Percentiles rank a stretch among this genome's conserved stretches.
Conservation (phyloP, 1,284 basidiomycete species). For the Coriolopsis trogii region DNA sequence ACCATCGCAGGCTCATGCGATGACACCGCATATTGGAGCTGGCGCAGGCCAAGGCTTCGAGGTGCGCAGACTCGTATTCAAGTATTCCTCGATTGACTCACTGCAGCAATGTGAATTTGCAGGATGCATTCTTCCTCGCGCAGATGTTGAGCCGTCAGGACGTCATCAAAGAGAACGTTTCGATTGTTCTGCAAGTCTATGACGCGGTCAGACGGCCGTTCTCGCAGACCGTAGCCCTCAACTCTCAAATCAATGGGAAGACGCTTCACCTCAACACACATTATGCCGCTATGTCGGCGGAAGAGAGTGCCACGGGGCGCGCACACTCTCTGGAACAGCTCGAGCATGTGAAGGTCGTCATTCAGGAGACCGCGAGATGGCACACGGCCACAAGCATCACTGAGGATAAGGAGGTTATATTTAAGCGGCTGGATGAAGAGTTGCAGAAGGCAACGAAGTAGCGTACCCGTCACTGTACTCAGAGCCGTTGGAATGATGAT, state of each 20-base stretch:
- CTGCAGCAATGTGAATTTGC: not conserved
- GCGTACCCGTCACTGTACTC: constrained; percentile 21
- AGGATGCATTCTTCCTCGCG: constrained; percentile 17
- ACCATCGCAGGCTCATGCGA: constrained; percentile 16
- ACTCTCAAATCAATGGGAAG: constrained; percentile 4
- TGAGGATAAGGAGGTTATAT: constrained; percentile 51
- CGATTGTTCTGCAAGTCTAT: constrained; percentile 10
- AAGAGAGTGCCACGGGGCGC: constrained; percentile 4
- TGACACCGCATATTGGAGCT: constrained; percentile 40
- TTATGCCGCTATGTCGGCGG: constrained; percentile 3
- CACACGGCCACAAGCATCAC: constrained; percentile 52
- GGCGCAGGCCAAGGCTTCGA: constrained; percentile 45
- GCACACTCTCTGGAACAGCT: not conserved
- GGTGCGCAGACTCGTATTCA: constrained; percentile 16
- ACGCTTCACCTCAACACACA: not conserved
- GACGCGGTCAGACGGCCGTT: constrained; percentile 13
- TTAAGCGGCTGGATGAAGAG: constrained; percentile 51
- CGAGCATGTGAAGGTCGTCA: not conserved
- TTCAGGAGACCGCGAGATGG: constrained; percentile 60
- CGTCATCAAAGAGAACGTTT: not conserved
- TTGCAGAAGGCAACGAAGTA: constrained; percentile 45
- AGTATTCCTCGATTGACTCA: not conserved
- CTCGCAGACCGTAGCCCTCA: constrained; percentile 12
- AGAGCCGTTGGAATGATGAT: no score
- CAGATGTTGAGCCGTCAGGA: constrained; percentile 2